Evolutionary conservation across 1,139 yeast genomes (phyloP).

Genomic region (Saccharomyces hybrid): DNA sequence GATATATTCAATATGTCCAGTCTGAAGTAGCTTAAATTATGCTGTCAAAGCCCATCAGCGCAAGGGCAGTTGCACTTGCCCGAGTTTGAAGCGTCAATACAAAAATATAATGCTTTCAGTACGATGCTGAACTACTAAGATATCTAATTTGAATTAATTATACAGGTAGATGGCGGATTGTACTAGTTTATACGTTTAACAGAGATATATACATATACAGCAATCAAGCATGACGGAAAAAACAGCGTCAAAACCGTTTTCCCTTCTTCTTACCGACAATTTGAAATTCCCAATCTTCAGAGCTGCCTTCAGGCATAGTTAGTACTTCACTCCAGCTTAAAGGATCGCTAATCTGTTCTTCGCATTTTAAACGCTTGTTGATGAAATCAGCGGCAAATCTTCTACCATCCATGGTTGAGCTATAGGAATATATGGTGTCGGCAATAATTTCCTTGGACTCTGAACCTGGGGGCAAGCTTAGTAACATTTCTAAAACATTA

Average conservation of each 20-base stretch:
- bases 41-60: too few relatives aligned
- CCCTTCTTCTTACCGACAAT: conserved; percentile 62
- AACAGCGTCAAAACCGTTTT: conserved; percentile 29
- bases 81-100: too few relatives aligned
- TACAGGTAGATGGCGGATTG: background rate
- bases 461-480: conserved; percentile 64
- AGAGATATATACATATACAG: background rate
- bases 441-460: conserved; percentile 84
- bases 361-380: conserved; percentile 68
- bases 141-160: background rate
- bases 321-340: conserved; percentile 65
- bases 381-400: conserved; percentile 86
- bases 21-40: background rate
- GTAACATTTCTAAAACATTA: conserved; percentile 72
- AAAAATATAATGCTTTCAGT: background rate
- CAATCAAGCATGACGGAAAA: background rate
- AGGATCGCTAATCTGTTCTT: conserved; percentile 50
- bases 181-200: background rate
- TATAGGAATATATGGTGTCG: conserved; percentile 85
- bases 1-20: too few relatives aligned
- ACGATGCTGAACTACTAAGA: background rate
- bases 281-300: conserved; percentile 79
- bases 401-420: conserved; percentile 91
- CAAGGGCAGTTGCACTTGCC: too few relatives aligned
- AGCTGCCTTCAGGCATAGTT: conserved; percentile 44